These are phyloP conservation scores for Aspergillus ellipticus DNA, from an alignment of 495 filamentous ascomycete species.

Conservation along the genomic window DNA sequence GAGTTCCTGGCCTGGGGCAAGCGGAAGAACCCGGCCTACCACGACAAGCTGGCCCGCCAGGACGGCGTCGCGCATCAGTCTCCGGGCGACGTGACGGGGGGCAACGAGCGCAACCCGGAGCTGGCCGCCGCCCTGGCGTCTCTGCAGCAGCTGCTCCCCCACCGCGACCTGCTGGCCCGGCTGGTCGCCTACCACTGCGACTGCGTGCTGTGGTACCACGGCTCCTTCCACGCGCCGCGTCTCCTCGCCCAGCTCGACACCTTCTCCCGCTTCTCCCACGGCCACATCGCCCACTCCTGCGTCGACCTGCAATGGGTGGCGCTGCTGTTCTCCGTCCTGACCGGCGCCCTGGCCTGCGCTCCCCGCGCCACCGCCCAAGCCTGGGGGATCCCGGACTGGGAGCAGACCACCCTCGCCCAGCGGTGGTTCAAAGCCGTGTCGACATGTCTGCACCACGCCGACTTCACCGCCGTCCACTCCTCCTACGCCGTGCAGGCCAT, in stretches of 20 bases:
- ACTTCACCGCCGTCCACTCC: constrained; percentile 34
- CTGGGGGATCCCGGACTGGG: constrained; percentile 35
- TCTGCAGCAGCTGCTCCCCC: constrained; percentile 33
- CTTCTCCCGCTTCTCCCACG: constrained; percentile 27
- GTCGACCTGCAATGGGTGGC: constrained; percentile 37
- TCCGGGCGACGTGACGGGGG: constrained; percentile 20
- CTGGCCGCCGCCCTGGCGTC: constrained; percentile 7
- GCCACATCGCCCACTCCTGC: constrained; percentile 17
- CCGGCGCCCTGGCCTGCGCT: constrained; percentile 34
- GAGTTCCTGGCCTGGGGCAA: constrained; percentile 45
- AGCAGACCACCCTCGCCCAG: constrained; percentile 29
- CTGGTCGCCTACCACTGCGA: constrained; percentile 37
- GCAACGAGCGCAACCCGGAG: constrained; percentile 9
- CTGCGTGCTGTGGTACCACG: constrained; percentile 38
- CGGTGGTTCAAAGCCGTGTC: constrained; percentile 35
- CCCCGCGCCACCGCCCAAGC: constrained; percentile 20
- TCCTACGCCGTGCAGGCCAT: constrained; percentile 35
- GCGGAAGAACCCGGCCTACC: constrained; percentile 35
- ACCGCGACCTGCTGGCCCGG: constrained; percentile 23
- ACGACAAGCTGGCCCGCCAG: constrained; percentile 17
- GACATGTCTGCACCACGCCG: constrained; percentile 31
- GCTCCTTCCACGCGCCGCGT: constrained; percentile 30
- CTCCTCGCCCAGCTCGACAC: constrained; percentile 27
- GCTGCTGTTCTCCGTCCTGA: constrained; percentile 38
- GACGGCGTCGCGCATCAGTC: constrained; percentile 20